Percentiles rank a stretch among this genome's conserved stretches.
Conservation (phyloP, 495 filamentous ascomycete species). For the Hapsidospora chrysogenum region DNA sequence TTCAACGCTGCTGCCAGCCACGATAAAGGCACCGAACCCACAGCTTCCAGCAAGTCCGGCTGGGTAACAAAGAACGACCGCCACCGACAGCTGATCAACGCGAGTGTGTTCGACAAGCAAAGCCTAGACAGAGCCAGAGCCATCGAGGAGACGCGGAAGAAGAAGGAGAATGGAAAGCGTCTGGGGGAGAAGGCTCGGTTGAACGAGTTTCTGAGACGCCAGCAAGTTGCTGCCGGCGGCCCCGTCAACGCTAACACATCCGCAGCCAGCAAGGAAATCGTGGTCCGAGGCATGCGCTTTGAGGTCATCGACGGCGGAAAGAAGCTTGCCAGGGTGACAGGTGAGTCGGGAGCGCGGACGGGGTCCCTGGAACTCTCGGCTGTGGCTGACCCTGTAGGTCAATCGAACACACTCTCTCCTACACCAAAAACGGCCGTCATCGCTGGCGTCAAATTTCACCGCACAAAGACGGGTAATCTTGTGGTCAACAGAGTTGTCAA, state of each 20-base stretch:
- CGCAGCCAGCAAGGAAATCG: constrained; percentile 42
- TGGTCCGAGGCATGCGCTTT: constrained; percentile 64
- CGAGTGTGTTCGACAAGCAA: constrained; percentile 64
- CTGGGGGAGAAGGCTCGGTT: constrained; percentile 48
- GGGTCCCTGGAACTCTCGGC: background rate
- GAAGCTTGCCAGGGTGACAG: constrained; percentile 61
- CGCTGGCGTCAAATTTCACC: constrained; percentile 70
- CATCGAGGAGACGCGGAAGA: constrained; percentile 51
- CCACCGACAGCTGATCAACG: constrained; percentile 81
- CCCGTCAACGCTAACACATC: background rate
- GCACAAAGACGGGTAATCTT: constrained; percentile 85
- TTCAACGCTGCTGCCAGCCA: constrained; percentile 32
- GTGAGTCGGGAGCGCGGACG: constrained; percentile 33
- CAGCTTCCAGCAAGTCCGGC: constrained; percentile 11
- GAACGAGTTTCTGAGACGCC: constrained; percentile 24
- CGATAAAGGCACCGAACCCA: constrained; percentile 9
- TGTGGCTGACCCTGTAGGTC: constrained; percentile 24
- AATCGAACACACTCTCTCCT: constrained; percentile 41
- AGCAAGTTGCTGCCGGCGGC: background rate
- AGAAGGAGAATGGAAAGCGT: constrained; percentile 40
- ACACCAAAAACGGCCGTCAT: constrained; percentile 69
- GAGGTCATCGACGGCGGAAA: constrained; percentile 60
- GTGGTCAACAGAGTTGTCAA: constrained; percentile 58
- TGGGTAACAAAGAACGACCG: constrained; percentile 74
- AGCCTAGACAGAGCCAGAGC: constrained; percentile 52